These are phyloP conservation scores for Macaranga tanarius DNA, from an alignment of 441 rosid genomes.

Conservation along the genomic window DNA sequence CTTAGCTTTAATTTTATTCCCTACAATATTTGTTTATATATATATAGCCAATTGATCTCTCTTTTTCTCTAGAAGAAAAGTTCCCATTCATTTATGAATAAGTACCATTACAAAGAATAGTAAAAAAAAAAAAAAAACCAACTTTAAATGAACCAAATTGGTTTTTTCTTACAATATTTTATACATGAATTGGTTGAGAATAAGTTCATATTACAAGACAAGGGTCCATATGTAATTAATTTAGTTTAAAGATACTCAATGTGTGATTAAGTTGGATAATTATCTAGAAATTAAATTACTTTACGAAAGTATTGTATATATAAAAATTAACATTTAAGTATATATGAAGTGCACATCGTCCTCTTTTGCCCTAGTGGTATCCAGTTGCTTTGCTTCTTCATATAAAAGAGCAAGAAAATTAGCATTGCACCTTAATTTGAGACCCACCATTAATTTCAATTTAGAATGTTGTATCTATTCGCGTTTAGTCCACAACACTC, in stretches of 20 bases:
- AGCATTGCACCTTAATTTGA: not conserved
- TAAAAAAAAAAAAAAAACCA: not conserved
- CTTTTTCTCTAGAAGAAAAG: slow-evolving; percentile 17
- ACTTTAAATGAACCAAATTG: slow-evolving; percentile 20
- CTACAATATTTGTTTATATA: not conserved
- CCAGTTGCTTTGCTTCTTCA: slow-evolving; percentile 17
- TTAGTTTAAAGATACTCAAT: slow-evolving; percentile 26
- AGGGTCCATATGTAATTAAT: slow-evolving; percentile 17
- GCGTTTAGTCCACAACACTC: not conserved
- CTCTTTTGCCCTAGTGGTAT: slow-evolving; percentile 18
- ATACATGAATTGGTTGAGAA: slow-evolving; percentile 27
- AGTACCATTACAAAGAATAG: not conserved
- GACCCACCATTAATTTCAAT: not conserved
- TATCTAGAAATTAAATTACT: slow-evolving; percentile 1
- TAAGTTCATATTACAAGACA: slow-evolving; percentile 29
- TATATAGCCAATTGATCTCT: slow-evolving; percentile 17
- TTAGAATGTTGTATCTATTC: not conserved
- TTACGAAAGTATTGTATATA: slow-evolving; percentile 12
- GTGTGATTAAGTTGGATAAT: slow-evolving; percentile 10
- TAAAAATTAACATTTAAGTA: slow-evolving; percentile 7
- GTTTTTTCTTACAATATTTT: slow-evolving; percentile 16
- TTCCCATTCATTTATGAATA: slow-evolving; percentile 11
- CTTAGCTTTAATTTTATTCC: slow-evolving; percentile 29
- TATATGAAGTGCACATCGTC: not conserved
- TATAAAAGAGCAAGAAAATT: not conserved